phyloP scores from a whole-genome alignment of 768 basidiomycete genomes.

The Leccinum arenicola region DNA sequence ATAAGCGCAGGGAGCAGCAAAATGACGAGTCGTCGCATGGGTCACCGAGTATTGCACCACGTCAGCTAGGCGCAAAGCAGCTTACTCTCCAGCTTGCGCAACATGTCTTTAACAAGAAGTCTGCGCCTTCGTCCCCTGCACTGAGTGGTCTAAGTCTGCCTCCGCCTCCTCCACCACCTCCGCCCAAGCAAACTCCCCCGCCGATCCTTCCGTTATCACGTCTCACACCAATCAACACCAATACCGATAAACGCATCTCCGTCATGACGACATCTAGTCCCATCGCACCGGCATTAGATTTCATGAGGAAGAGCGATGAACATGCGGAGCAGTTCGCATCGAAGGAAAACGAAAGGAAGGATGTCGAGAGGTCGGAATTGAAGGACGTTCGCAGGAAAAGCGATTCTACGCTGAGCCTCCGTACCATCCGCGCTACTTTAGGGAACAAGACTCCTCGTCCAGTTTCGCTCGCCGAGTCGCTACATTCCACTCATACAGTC shows the following conservation, averaged over 20 bases:
- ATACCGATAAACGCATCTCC: slow-evolving; percentile 42
- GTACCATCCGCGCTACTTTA: slow-evolving; percentile 60
- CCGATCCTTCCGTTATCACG: slow-evolving; percentile 20
- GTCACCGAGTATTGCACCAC: slow-evolving; percentile 11
- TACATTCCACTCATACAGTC: slow-evolving; percentile 71
- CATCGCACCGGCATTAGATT: slow-evolving; percentile 57
- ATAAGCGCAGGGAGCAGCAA: slow-evolving; percentile 20
- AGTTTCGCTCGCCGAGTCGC: slow-evolving; percentile 74
- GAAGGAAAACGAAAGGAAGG: slow-evolving; percentile 30
- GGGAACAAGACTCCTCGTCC: slow-evolving; percentile 59
- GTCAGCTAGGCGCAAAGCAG: slow-evolving; percentile 32
- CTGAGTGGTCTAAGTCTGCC: slow-evolving; percentile 30
- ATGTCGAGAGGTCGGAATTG: slow-evolving; percentile 36
- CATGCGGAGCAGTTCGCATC: slow-evolving; percentile 18
- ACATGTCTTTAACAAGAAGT: slow-evolving; percentile 44
- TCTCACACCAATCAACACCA: slow-evolving; percentile 21
- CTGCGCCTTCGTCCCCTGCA: slow-evolving; percentile 31
- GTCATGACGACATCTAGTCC: slow-evolving; percentile 53
- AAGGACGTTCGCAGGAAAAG: slow-evolving; percentile 81
- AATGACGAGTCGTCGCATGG: slow-evolving; percentile 17
- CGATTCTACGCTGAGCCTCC: slow-evolving; percentile 77
- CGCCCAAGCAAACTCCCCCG: slow-evolving; percentile 36
- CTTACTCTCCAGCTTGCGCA: slow-evolving; percentile 44
- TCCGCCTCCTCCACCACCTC: slow-evolving; percentile 36
- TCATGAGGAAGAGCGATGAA: slow-evolving; percentile 44